Conservation (phyloP, 2,329 filamentous ascomycete species). For the Fusarium napiforme region DNA sequence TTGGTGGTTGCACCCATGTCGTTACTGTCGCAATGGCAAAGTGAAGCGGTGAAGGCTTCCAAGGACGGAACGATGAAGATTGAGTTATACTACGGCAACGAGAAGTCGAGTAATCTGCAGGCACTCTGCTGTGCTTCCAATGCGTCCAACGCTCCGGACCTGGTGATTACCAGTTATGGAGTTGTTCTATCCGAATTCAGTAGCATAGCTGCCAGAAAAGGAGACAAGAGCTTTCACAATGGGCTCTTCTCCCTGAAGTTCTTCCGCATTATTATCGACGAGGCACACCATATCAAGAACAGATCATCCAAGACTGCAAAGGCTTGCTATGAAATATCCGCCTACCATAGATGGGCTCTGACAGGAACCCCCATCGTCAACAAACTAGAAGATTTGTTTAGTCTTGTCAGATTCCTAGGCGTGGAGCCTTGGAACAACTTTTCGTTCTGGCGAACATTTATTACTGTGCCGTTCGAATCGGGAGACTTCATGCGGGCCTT, state of each 20-base stretch:
- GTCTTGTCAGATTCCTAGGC: slow-evolving; percentile 87
- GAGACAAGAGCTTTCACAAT: slow-evolving; percentile 71
- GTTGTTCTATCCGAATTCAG: slow-evolving; percentile 87
- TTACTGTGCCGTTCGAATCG: slow-evolving; percentile 95
- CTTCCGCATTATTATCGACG: slow-evolving; percentile 94
- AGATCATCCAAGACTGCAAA: slow-evolving; percentile 91
- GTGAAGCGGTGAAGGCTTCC: slow-evolving; percentile 91
- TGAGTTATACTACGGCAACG: slow-evolving; percentile 90
- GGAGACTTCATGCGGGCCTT: slow-evolving; percentile 93
- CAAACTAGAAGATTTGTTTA: slow-evolving; percentile 92
- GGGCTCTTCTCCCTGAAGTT: slow-evolving; percentile 94
- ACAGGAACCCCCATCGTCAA: slow-evolving; percentile 98
- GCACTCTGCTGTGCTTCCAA: slow-evolving; percentile 81
- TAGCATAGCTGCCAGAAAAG: slow-evolving; percentile 73
- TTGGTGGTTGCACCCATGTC: slow-evolving; percentile 98
- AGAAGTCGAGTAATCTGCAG: slow-evolving; percentile 83
- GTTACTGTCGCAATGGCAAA: slow-evolving; percentile 95
- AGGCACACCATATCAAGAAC: slow-evolving; percentile 93
- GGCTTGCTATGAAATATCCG: slow-evolving; percentile 90
- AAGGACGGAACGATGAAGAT: slow-evolving; percentile 83
- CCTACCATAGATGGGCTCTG: slow-evolving; percentile 89
- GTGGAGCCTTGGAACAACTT: slow-evolving; percentile 99
- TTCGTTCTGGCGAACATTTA: slow-evolving; percentile 99
- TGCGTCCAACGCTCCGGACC: slow-evolving; percentile 79
- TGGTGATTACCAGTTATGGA: slow-evolving; percentile 96